A percentile compares a stretch with the other conserved stretches of the same genome.
Conservation (phyloP, 1,139 yeast species). For the Kurtzmaniella quercitrusa region DNA sequence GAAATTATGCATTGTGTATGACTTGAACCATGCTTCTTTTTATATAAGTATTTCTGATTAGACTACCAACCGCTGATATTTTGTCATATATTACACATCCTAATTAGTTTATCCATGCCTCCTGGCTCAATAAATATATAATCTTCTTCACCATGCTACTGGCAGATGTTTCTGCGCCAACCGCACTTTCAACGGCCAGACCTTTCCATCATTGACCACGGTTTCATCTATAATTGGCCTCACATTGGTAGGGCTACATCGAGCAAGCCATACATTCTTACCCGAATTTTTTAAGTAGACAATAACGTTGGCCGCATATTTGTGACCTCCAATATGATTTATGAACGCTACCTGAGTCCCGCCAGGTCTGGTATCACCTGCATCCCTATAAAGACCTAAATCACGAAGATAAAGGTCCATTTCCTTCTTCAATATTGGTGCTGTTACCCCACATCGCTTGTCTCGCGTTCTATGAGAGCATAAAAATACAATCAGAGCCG, state of each 20-base stretch:
- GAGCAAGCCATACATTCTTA: slow-evolving; percentile 82
- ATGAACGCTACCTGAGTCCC: slow-evolving; percentile 70
- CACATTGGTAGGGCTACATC: slow-evolving; percentile 75
- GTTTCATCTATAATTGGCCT: slow-evolving; percentile 73
- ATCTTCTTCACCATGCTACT: slow-evolving; percentile 52
- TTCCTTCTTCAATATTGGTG: slow-evolving; percentile 84
- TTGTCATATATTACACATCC: not conserved
- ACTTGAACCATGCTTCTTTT: too few relatives aligned
- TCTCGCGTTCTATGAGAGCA: slow-evolving; percentile 93
- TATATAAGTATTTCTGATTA: too few relatives aligned
- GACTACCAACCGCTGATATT: too few relatives aligned
- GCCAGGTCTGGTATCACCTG: slow-evolving; percentile 64
- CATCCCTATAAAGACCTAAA: slow-evolving; percentile 66
- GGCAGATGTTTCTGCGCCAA: slow-evolving; percentile 52
- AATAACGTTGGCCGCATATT: slow-evolving; percentile 83
- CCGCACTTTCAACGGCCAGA: slow-evolving; percentile 70
- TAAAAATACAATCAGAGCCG: slow-evolving; percentile 55
- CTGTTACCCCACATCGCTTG: slow-evolving; percentile 89
- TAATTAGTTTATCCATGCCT: not conserved
- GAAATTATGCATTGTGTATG: too few relatives aligned
- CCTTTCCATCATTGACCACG: slow-evolving; percentile 57
- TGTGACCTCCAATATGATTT: slow-evolving; percentile 95
- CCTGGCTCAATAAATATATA: not conserved
- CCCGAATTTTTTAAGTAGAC: slow-evolving; percentile 65
- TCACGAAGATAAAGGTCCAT: slow-evolving; percentile 72